Conservation (phyloP, 139 green algal species). For the Coelastrella sp. region DNA sequence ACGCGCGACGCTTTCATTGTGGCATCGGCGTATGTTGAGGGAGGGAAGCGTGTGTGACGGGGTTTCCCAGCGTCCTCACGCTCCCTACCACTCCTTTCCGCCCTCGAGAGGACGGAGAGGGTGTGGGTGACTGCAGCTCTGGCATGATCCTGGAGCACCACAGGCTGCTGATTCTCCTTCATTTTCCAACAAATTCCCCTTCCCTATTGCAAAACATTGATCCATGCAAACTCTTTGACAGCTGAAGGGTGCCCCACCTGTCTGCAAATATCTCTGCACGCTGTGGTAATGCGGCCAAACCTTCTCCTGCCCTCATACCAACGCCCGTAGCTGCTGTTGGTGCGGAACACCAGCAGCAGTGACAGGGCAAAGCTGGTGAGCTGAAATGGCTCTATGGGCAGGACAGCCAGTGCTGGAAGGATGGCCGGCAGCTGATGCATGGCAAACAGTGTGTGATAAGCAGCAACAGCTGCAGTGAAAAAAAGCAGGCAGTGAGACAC, state of each 20-base stretch:
- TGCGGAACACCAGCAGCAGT: conserved; percentile 80
- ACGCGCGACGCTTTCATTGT: too few species aligned
- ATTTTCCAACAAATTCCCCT: too few species aligned
- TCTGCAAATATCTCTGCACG: conserved; percentile 41
- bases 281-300: conserved; percentile 55
- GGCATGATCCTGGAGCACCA: too few species aligned
- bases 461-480: neutral
- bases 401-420: conserved; percentile 45
- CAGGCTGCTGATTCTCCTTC: too few species aligned
- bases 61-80: too few species aligned
- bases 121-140: too few species aligned
- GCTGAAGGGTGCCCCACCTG: conserved; percentile 20
- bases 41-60: too few species aligned
- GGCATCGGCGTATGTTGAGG: too few species aligned
- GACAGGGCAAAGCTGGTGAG: conserved; percentile 67
- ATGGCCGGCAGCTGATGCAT: conserved; percentile 22
- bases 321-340: conserved; percentile 71
- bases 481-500: neutral
- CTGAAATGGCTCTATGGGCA: conserved; percentile 63
- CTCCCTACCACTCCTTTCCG: too few species aligned
- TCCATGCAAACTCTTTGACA: neutral
- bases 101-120: too few species aligned
- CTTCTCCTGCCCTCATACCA: conserved; percentile 59
- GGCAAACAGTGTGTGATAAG: conserved; percentile 24
- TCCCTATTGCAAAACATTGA: too few species aligned